Base-by-base conservation (phyloP, 73 alveolate species). In the Urostyla sp. region DNA sequence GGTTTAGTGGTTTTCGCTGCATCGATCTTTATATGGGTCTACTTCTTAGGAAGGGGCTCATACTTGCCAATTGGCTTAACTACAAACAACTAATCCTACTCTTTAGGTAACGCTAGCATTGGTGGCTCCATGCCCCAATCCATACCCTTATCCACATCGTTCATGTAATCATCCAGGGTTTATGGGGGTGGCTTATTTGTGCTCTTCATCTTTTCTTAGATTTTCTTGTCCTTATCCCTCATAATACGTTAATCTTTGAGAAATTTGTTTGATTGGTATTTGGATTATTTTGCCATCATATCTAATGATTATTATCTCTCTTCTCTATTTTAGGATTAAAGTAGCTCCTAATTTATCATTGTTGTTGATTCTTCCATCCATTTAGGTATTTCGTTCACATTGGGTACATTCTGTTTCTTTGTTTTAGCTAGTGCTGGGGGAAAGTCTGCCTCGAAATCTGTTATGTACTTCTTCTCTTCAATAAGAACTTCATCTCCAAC, bases 31-130 rank as follows among this genome's bases (percentile, higher is more conserved):
- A 57, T 43, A 26, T 36, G 60, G 34, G 38, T 32, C 18, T 37
- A 31, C 15, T 40, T 67, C 27, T 66, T 73, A 11, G 58, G 74
- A 21, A 32, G 44, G n/a, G 99, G 99, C 79, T 96, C 99, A 84
- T 96, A 96, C 67, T 90, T 87, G 27, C 94, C 96, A 53, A 96
- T 93, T 21, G 99, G 99, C 77, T 96, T 96, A 3, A 74, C 94
- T 28, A 96, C 99, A 93, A 88, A 91, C 23, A 96, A 87, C 32
- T 96, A 87, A 67, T 94, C 98, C 40, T 82, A 90, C 26, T 89
- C 87, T 36, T 69, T 88, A 0, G 98, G 98, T n/a, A 96, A 72
- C 44, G 84, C 84, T 26, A 92, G 85, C 69, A 89, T 76, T 37
- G 96, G 95, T 24, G 83, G 83, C 51, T 81, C 83, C 48, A 27